Base-by-base conservation (phyloP, 2,329 filamentous ascomycete genomes). In the Pseudocercospora crystallina region DNA sequence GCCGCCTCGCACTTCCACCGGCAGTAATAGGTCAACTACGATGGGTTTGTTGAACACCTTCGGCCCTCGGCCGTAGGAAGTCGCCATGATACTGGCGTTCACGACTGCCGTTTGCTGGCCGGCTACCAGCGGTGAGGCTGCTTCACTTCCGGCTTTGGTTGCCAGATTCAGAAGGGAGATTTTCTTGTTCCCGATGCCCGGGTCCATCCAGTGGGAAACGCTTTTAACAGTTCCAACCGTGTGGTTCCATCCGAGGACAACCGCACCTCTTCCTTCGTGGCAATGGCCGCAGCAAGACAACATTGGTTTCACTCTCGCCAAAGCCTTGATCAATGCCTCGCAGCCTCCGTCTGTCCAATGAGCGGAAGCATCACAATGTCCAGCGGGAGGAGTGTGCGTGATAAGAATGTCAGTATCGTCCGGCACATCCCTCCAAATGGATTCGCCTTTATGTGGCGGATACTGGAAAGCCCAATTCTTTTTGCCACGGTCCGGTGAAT, bases 41-140 rank as follows among this genome's bases (percentile, higher is more conserved):
- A 95, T 86, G 14, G 89, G 85, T 65, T 90, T 88, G 69, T 91
- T 84, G 70, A 87, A 83, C 54, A 71, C 76, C 67, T 84, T 87
- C 12, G 82, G 34, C 14, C 35, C 75, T 31, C 51, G 50, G 10
- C 65, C 62, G 70, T 82, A 85, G 54, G 80, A 84, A 15, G 77
- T 83, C 37, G 82, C 83, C 76, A 87, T 80, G 55, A 91, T 84
- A 14, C 89, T 84, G 26, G 87, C 87, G 71, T 95, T 95, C 60
- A 94, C 80, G 46, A 95, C 73, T 65, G 84, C 91, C 1, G 88
- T 94, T 72, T 92, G 86, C 81, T 76, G 39, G 75, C 71, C 56
- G 14, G 13, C 32, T 31, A 49, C 43, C 39, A 58, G 31, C 3
- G 20, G 20, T 7, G 20, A 26, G 20, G 20, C 20, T 26, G 20